Evolutionary conservation across 805 yeast species (phyloP), one percentile per base, ranked within the genome.

Genomic region (Blastobotrys robertii): DNA sequence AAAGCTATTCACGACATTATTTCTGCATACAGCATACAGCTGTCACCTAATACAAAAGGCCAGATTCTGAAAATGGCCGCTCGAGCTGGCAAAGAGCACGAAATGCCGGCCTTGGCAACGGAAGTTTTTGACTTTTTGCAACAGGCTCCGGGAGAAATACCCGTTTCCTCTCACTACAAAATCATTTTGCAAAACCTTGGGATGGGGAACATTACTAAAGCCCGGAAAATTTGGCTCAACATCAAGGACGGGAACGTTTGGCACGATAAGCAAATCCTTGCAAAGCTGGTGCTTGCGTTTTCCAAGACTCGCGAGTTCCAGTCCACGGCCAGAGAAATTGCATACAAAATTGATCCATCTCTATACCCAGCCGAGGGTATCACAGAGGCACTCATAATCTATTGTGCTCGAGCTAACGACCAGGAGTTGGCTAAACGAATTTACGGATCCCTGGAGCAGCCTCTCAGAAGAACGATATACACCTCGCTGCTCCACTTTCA

Each of bases 321-420:
- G 25, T 11, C 31, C 16, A 3, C 50, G 8, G 41, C 44, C 8
- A 32, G 30, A 7, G 35, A 19, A 4, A 46, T 53, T 13, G 52
- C 38, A 3, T 12, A 30, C 4, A 14, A 15, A 19, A 19, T 53
- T 9, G 53, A 54, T 3, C 25, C 15, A 32, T 37, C 37, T 6
- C 33, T 30, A 9, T 53, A 50, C 37, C 35, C 34, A 9, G 32
- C 15, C 7, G 50, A 43, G 11, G 52, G 54, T 3, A 28, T 53
- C 5, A 44, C 53, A 5, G 56, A 52, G 35, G 49, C 56, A 11
- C 36, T 53, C n/a, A 30, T 53, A 11, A 38, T 45, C 31, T 44
- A 44, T 29, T 49, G 55, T 38, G 46, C 53, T 10, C 30, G 55
- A 22, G 37, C 45, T 8, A 19, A 29, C 34, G 34, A 53, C 16